A percentile compares a stretch with the other conserved stretches of the same genome.
These are phyloP conservation scores for Pseudozyma sp. DNA, from an alignment of 1,284 basidiomycete genomes.

Conservation along the genomic window DNA sequence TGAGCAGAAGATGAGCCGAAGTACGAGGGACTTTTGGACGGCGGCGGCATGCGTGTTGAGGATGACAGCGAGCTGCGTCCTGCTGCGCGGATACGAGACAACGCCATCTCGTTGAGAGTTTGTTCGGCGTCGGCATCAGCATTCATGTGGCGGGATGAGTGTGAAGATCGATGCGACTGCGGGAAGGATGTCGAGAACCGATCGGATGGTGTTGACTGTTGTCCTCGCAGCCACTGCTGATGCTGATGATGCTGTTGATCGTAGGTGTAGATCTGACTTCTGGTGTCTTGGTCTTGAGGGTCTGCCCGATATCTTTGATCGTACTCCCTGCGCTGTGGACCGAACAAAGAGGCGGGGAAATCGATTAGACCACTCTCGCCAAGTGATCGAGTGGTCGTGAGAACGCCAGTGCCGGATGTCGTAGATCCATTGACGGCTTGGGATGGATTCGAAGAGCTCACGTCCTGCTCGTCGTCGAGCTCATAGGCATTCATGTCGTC, in stretches of 20 bases:
- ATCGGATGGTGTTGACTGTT: conserved; percentile 14
- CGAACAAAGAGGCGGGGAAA: not conserved
- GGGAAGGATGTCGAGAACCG: conserved; percentile 1
- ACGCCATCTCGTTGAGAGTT: not conserved
- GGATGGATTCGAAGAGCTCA: not conserved
- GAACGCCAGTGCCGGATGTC: not conserved
- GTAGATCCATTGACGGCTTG: not conserved
- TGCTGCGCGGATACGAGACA: conserved; percentile 2
- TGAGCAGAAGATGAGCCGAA: conserved; percentile 15
- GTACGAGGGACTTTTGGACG: conserved; percentile 15
- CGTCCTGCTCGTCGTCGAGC: conserved; percentile 29
- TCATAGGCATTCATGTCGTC: conserved; percentile 39
- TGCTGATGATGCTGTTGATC: conserved; percentile 12
- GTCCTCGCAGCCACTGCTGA: not conserved
- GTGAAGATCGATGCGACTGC: conserved; percentile 15
- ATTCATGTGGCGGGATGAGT: conserved; percentile 5
- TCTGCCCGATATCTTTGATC: not conserved
- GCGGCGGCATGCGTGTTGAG: conserved; percentile 10
- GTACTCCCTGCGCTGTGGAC: conserved; percentile 3
- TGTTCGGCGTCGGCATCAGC: not conserved
- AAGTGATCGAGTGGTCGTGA: not conserved
- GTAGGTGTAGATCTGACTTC: conserved; percentile 1
- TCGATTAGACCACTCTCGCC: not conserved
- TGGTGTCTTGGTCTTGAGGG: not conserved
- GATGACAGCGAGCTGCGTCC: conserved; percentile 8